Percentiles rank a stretch among this genome's conserved stretches.
phyloP scores from a whole-genome alignment of 805 yeast species.

The Lachancea nothofagi region DNA sequence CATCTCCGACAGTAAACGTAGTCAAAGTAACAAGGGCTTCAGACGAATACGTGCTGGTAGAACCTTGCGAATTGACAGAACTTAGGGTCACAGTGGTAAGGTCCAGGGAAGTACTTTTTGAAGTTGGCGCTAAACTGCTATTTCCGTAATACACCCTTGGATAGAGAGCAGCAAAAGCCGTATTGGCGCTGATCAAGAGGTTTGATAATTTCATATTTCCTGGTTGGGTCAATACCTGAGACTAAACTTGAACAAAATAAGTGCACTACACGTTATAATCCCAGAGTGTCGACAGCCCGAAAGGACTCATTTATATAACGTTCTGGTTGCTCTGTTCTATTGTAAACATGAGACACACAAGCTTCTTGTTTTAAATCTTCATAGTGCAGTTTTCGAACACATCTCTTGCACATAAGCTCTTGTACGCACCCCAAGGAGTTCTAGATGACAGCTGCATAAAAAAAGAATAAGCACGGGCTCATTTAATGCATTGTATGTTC shows the following conservation, averaged over 20 bases:
- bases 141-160: conserved; percentile 7
- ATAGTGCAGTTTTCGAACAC: neutral
- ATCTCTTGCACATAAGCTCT: neutral
- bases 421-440: too few species aligned
- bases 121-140: neutral
- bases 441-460: too few species aligned
- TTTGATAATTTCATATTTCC: conserved; percentile 2
- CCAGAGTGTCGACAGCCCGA: too few species aligned
- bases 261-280: too few species aligned
- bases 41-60: neutral
- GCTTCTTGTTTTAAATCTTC: neutral
- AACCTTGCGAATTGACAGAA: conserved; percentile 2
- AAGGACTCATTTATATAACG: conserved; percentile 1
- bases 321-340: too few species aligned
- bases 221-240: neutral
- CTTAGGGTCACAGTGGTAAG: conserved; percentile 4
- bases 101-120: neutral
- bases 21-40: conserved; percentile 9
- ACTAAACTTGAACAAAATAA: too few species aligned
- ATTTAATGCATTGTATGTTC: too few species aligned
- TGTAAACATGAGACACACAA: neutral
- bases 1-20: conserved; percentile 7
- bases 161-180: neutral
- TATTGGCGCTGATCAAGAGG: neutral
- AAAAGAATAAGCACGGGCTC: too few species aligned